These are phyloP conservation scores for Inga leiocalycina DNA, from an alignment of 306 rosid genomes.

Conservation along the genomic window DNA sequence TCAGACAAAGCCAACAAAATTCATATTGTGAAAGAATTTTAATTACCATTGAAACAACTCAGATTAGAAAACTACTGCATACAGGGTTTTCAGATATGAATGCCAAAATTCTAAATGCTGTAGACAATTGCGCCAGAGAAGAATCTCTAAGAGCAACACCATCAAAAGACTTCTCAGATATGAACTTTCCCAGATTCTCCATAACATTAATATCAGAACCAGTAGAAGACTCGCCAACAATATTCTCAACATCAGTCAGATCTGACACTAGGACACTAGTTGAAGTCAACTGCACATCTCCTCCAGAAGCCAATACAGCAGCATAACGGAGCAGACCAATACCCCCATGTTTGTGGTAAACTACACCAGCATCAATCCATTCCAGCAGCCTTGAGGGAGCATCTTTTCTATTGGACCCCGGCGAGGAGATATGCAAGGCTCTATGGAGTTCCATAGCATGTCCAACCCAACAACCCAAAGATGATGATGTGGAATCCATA, in stretches of 20 bases:
- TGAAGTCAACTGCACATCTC: constrained; percentile 90
- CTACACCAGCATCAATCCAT: constrained; percentile 96
- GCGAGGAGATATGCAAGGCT: constrained; percentile 86
- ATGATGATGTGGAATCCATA: constrained; percentile 84
- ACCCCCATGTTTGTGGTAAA: constrained; percentile 90
- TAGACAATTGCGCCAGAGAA: constrained; percentile 89
- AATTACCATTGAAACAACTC: constrained; percentile 23
- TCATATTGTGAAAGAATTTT: constrained; percentile 34
- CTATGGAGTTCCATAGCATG: constrained; percentile 89
- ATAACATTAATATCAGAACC: constrained; percentile 89
- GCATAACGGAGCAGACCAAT: constrained; percentile 88
- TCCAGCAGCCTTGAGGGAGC: constrained; percentile 95
- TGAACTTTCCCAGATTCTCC: constrained; percentile 91
- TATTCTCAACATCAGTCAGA: constrained; percentile 82
- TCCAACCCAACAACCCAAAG: constrained; percentile 87
- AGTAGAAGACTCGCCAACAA: constrained; percentile 72
- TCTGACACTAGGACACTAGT: constrained; percentile 76
- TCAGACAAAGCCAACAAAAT: neutral
- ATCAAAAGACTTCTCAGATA: constrained; percentile 90
- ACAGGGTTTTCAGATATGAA: constrained; percentile 94
- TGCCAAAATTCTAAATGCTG: constrained; percentile 91
- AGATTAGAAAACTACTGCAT: constrained; percentile 42
- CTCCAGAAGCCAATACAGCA: constrained; percentile 94
- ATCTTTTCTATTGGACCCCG: constrained; percentile 95
- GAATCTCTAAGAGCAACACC: constrained; percentile 90